Conservation (phyloP, 805 yeast genomes). For the Yarrowia sp. region DNA sequence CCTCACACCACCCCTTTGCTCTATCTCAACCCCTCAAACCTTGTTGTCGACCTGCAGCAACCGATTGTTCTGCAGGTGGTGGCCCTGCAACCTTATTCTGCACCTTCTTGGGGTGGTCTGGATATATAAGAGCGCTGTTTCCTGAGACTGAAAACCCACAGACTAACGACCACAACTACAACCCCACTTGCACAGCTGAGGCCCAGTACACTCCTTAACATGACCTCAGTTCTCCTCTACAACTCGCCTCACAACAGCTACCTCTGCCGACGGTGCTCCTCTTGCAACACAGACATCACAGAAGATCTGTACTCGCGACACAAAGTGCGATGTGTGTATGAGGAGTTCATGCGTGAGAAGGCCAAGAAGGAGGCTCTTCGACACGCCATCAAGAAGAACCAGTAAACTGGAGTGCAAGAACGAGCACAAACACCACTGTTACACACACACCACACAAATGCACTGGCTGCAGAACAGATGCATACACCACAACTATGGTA, state of each 20-base stretch:
- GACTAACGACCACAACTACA: neutral
- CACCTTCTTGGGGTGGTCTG: neutral
- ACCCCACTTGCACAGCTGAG: neutral
- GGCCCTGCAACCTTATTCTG: slow-evolving; percentile 13
- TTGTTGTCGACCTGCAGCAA: slow-evolving; percentile 10
- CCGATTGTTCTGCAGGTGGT: slow-evolving; percentile 33
- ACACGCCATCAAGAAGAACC: slow-evolving; percentile 12
- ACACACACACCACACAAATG: neutral
- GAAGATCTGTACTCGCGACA: slow-evolving; percentile 20
- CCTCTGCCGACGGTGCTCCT: slow-evolving; percentile 29
- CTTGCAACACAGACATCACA: slow-evolving; percentile 27
- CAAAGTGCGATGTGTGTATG: slow-evolving; percentile 30
- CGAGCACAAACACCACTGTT: too few species aligned
- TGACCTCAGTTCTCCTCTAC: slow-evolving; percentile 12
- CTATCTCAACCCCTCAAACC: slow-evolving; percentile 15
- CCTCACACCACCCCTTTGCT: slow-evolving; percentile 3
- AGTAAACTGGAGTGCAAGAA: neutral
- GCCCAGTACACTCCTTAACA: slow-evolving; percentile 5
- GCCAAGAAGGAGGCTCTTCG: slow-evolving; percentile 18
- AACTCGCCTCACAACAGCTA: slow-evolving; percentile 2
- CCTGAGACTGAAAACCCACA: neutral
- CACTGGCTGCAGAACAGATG: too few species aligned
- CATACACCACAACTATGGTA: too few species aligned
- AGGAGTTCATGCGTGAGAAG: slow-evolving; percentile 31
- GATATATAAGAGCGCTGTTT: neutral